A percentile compares a stretch with the other conserved stretches of the same genome.
Conservation (phyloP, 2,329 filamentous ascomycete species). For the Capronia coronata region DNA sequence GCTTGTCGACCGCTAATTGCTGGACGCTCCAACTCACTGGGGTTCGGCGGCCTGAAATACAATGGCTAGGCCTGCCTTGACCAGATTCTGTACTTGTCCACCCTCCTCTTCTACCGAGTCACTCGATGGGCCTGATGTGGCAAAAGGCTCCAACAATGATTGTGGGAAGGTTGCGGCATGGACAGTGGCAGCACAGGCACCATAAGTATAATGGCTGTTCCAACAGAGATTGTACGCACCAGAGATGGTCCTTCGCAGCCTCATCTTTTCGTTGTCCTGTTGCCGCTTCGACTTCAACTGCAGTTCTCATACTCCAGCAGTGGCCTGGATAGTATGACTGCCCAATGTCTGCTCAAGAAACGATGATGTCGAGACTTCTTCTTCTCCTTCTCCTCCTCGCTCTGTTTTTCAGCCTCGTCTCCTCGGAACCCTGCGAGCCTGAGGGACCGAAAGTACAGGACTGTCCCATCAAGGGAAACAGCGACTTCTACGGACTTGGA, state of each 20-base stretch:
- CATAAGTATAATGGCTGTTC: too few relatives aligned
- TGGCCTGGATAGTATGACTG: background rate
- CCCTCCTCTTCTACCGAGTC: background rate
- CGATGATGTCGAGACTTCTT: background rate
- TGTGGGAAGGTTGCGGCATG: too few relatives aligned
- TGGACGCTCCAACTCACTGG: background rate
- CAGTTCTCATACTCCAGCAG: too few relatives aligned
- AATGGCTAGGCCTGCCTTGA: background rate
- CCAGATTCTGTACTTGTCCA: background rate
- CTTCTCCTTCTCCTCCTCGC: background rate
- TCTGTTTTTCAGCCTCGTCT: background rate
- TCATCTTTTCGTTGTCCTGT: too few relatives aligned
- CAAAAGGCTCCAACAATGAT: too few relatives aligned
- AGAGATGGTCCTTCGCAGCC: too few relatives aligned
- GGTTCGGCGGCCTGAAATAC: background rate
- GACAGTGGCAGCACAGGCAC: too few relatives aligned
- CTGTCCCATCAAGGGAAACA: constrained; percentile 5
- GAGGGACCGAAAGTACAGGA: constrained; percentile 3
- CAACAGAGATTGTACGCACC: too few relatives aligned
- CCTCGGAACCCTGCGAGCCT: background rate
- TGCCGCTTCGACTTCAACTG: background rate
- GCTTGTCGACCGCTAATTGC: background rate
- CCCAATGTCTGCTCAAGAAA: background rate
- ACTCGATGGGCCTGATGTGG: too few relatives aligned
- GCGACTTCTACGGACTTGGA: constrained; percentile 25